phyloP scores from a whole-genome alignment of 1,284 basidiomycete genomes.

The Exsudoporus floridanus region DNA sequence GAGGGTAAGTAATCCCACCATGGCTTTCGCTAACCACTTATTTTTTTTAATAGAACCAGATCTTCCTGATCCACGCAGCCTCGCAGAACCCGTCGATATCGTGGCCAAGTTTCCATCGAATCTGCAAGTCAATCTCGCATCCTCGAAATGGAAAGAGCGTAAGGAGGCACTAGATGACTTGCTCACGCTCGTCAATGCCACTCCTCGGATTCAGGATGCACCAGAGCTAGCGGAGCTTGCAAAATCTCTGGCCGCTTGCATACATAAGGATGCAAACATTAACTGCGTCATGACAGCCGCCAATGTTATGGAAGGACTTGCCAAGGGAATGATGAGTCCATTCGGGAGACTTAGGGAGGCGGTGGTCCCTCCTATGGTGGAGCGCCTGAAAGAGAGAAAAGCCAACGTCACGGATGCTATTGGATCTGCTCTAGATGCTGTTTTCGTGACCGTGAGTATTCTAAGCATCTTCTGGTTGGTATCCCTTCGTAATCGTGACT shows the following conservation, averaged over 20 bases:
- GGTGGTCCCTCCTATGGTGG: conserved; percentile 80
- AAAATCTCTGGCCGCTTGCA: conserved; percentile 76
- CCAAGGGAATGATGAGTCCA: conserved; percentile 73
- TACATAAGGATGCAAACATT: conserved; percentile 92
- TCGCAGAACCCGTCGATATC: conserved; percentile 84
- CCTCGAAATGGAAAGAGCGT: conserved; percentile 98
- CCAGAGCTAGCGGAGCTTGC: conserved; percentile 73
- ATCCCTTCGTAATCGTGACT: conserved; percentile 15
- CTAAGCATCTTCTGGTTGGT: conserved; percentile 5
- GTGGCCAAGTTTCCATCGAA: conserved; percentile 73
- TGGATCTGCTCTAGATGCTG: conserved; percentile 84
- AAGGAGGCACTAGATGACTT: conserved; percentile 91
- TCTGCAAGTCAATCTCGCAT: conserved; percentile 73
- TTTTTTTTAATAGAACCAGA: conserved; percentile 39
- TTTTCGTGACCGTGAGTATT: conserved; percentile 76
- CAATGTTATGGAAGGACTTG: conserved; percentile 82
- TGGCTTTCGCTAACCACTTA: conserved; percentile 15
- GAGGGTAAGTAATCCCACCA: conserved; percentile 26
- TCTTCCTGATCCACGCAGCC: conserved; percentile 75
- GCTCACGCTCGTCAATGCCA: conserved; percentile 66
- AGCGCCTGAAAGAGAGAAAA: conserved; percentile 95
- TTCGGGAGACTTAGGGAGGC: conserved; percentile 79
- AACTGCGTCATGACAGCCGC: conserved; percentile 93
- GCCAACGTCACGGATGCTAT: conserved; percentile 87
- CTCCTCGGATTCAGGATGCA: conserved; percentile 78